Conservation (phyloP, 2,329 filamentous ascomycete genomes). For the Thelonectria discophora region DNA sequence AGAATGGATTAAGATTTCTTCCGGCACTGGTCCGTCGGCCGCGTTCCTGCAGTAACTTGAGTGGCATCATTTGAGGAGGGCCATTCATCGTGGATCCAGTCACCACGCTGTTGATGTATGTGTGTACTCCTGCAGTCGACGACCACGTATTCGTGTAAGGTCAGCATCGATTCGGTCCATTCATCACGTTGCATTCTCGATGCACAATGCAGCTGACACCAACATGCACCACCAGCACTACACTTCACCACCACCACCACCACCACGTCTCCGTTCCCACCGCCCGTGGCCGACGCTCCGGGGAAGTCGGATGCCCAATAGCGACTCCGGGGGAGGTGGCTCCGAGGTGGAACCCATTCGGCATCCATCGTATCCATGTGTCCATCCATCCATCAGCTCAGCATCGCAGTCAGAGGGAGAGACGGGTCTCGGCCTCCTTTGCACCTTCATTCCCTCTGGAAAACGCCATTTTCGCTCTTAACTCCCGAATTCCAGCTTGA, state of each 20-base stretch:
- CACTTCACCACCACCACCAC: too few species aligned
- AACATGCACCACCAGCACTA: too few species aligned
- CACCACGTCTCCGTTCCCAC: too few species aligned
- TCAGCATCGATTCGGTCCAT: too few species aligned
- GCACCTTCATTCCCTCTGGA: not conserved
- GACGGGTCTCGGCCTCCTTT: not conserved
- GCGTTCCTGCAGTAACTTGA: conserved; percentile 22
- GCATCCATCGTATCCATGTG: not conserved
- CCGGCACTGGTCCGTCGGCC: not conserved
- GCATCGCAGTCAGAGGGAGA: too few species aligned
- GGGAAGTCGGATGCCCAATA: not conserved
- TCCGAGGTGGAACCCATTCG: conserved; percentile 30
- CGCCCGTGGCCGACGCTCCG: not conserved
- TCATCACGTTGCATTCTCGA: too few species aligned
- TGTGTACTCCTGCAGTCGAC: too few species aligned
- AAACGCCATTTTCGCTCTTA: too few species aligned
- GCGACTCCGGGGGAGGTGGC: conserved; percentile 34
- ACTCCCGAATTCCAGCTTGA: conserved; percentile 1
- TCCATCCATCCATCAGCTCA: too few species aligned
- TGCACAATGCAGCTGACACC: too few species aligned
- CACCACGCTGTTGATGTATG: too few species aligned
- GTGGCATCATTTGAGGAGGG: conserved; percentile 18
- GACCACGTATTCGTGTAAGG: too few species aligned
- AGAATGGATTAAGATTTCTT: not conserved
- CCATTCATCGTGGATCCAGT: conserved; percentile 14